A percentile compares a stretch with the other conserved stretches of the same genome.
These are phyloP conservation scores for Penicillium fuscoglaucum DNA, from an alignment of 2,329 filamentous ascomycete species.

Conservation along the genomic window DNA sequence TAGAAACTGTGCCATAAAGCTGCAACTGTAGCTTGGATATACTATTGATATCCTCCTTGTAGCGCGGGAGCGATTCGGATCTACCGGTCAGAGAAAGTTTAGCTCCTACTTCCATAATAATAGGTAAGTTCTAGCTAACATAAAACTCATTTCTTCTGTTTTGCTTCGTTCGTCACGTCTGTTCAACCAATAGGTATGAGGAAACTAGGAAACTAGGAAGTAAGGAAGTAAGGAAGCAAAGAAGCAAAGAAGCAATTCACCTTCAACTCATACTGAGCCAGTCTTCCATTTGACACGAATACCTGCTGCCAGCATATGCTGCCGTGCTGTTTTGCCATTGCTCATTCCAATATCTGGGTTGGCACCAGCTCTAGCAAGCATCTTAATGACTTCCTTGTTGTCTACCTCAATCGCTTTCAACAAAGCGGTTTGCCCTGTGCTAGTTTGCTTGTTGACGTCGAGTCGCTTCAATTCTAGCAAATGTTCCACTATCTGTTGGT, in stretches of 20 bases:
- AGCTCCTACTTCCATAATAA: background rate
- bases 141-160: background rate
- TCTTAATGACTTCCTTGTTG: background rate
- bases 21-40: background rate
- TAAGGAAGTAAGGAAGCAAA: background rate
- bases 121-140: background rate
- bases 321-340: background rate
- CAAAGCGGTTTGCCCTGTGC: background rate
- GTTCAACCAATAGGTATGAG: background rate
- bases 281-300: background rate
- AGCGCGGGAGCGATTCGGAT: background rate
- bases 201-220: too few relatives aligned
- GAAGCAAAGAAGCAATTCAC: background rate
- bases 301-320: background rate
- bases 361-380: background rate
- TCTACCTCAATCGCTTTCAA: background rate
- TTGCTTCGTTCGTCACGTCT: too few relatives aligned
- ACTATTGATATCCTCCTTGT: background rate
- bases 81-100: background rate
- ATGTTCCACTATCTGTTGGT: background rate
- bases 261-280: background rate
- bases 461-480: background rate
- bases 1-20: background rate
- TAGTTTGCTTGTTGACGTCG: background rate
- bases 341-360: background rate